phyloP scores from a whole-genome alignment of 331 rosid genomes.

The Pyracantha coccinea region DNA sequence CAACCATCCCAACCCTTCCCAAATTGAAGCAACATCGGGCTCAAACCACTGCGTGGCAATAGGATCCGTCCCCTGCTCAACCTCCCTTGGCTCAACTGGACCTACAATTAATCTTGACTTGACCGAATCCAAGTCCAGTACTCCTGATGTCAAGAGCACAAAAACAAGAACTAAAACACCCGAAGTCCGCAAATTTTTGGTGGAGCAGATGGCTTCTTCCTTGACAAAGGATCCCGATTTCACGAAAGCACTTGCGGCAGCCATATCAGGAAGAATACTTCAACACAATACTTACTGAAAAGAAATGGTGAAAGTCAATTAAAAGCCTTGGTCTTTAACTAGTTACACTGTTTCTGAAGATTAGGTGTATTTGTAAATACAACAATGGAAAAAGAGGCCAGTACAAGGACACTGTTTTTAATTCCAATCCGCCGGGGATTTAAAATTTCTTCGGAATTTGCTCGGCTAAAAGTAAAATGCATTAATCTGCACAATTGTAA shows the following conservation, averaged over 20 bases:
- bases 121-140: conserved; percentile 42
- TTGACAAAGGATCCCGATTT: conserved; percentile 92
- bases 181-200: conserved; percentile 54
- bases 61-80: conserved; percentile 39
- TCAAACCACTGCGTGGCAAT: conserved; percentile 29
- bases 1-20: conserved; percentile 66
- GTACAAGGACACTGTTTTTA: background rate
- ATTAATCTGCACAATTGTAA: background rate
- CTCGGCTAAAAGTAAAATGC: background rate
- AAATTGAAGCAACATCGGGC: conserved; percentile 46
- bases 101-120: conserved; percentile 52
- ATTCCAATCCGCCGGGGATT: conserved; percentile 15
- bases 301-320: conserved; percentile 9
- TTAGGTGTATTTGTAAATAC: conserved; percentile 50
- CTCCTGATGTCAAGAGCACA: conserved; percentile 19
- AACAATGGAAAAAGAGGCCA: conserved; percentile 13
- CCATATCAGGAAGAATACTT: conserved; percentile 73
- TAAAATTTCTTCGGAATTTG: conserved; percentile 17
- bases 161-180: conserved; percentile 43
- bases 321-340: background rate
- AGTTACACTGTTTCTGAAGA: conserved; percentile 17
- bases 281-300: conserved; percentile 23
- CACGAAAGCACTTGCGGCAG: conserved; percentile 89
- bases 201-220: conserved; percentile 94
- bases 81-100: conserved; percentile 28